Evolutionary conservation across 2,329 filamentous ascomycete genomes (phyloP).

Genomic region (Colletotrichum siamense): DNA sequence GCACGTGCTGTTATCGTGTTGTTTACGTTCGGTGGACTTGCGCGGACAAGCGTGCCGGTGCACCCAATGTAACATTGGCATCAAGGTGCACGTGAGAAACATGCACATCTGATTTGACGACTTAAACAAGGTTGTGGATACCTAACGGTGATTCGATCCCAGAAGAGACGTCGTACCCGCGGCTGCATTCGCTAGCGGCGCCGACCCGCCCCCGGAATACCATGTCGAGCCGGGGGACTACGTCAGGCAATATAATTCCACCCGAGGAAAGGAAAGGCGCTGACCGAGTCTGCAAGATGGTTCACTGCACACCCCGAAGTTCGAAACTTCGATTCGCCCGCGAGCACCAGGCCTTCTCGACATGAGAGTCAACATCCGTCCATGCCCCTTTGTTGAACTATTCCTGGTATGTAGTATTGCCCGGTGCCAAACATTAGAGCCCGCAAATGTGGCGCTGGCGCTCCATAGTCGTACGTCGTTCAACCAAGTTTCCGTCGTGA

Average conservation of each 20-base stretch:
- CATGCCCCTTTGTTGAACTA: not conserved
- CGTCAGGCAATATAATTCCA: not conserved
- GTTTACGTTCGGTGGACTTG: not conserved
- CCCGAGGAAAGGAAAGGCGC: not conserved
- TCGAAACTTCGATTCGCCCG: not conserved
- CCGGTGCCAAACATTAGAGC: not conserved
- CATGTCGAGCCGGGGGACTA: not conserved
- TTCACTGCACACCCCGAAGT: not conserved
- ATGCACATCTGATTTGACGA: not conserved
- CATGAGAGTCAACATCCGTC: not conserved
- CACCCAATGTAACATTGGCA: not conserved
- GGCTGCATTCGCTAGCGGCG: not conserved
- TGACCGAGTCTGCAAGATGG: not conserved
- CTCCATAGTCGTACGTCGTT: not conserved
- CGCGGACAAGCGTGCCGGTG: not conserved
- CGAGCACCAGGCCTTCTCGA: not conserved
- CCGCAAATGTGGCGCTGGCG: not conserved
- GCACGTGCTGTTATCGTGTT: constrained; percentile 3
- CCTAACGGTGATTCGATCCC: not conserved
- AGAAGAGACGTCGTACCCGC: not conserved
- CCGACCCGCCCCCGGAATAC: not conserved
- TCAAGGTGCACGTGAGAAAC: not conserved
- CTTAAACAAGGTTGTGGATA: not conserved
- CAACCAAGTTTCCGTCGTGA: not conserved
- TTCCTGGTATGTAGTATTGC: not conserved